Evolutionary conservation across 805 yeast species (phyloP).

Genomic region (Yarrowia sp.): DNA sequence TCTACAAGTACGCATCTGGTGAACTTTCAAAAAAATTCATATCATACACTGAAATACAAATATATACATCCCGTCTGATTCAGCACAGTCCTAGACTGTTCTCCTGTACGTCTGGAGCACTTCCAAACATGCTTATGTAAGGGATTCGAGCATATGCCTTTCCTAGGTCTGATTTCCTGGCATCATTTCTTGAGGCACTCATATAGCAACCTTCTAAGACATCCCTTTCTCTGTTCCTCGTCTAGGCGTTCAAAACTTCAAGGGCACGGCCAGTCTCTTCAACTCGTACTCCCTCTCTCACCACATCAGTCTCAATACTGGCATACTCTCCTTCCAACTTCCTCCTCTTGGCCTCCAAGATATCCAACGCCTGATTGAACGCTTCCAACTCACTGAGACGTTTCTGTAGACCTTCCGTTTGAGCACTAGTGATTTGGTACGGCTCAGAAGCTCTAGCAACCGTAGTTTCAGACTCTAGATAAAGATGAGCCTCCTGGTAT

Average conservation of each 20-base stretch:
- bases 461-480: not conserved
- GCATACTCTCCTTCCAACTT: constrained; percentile 29
- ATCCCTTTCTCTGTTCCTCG: no score
- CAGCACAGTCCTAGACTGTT: no score
- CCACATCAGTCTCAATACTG: constrained; percentile 9
- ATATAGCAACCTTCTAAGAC: no score
- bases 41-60: constrained; percentile 15
- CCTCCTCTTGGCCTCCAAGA: constrained; percentile 14
- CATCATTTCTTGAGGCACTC: no score
- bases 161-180: no score
- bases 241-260: constrained; percentile 1
- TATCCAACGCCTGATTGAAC: constrained; percentile 23
- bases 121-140: no score
- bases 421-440: not conserved
- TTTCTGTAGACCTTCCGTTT: constrained; percentile 4
- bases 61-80: not conserved
- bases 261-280: constrained; percentile 18
- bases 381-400: constrained; percentile 30
- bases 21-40: not conserved
- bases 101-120: no score
- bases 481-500: constrained; percentile 6
- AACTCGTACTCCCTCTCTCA: constrained; percentile 16
- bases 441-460: constrained; percentile 17
- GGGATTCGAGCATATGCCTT: no score
- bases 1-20: not conserved